A percentile compares a stretch with the other conserved stretches of the same genome.
phyloP scores from a whole-genome alignment of 148 eudicot genomes.

The Dianthus caryophyllus region DNA sequence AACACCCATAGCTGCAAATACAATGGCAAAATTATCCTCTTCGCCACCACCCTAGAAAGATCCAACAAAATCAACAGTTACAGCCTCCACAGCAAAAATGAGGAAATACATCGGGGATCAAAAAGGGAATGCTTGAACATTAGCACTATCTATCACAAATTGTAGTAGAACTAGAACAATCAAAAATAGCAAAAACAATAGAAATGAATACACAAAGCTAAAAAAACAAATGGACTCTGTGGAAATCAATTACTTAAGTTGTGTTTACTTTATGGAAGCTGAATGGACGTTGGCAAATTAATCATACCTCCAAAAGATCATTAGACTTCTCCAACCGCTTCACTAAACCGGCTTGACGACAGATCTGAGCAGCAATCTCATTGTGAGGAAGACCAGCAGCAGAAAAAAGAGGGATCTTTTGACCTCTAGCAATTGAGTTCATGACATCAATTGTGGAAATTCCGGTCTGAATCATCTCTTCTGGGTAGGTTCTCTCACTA shows the following conservation, averaged over 20 bases:
- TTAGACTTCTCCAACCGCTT: constrained; percentile 88
- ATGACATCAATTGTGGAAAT: constrained; percentile 98
- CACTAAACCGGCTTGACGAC: constrained; percentile 97
- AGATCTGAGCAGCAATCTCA: constrained; percentile 98
- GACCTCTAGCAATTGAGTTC: constrained; percentile 99
- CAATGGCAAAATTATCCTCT: constrained; percentile 99
- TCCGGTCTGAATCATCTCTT: constrained; percentile 99
- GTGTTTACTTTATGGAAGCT: not conserved
- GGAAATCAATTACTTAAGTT: not conserved
- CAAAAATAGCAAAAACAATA: not conserved
- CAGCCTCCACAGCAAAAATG: not conserved
- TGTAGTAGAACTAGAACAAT: not conserved
- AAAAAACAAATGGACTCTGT: not conserved
- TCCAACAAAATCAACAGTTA: not conserved
- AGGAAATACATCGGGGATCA: not conserved
- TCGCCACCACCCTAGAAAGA: constrained; percentile 44
- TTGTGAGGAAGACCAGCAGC: constrained; percentile 99
- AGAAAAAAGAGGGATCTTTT: constrained; percentile 95
- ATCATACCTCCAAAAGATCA: constrained; percentile 75
- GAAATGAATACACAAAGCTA: not conserved
- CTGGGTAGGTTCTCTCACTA: constrained; percentile 97
- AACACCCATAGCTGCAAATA: constrained; percentile 99
- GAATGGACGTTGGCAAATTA: constrained; percentile 1
- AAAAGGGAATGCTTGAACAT: not conserved
- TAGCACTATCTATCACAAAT: not conserved